These are phyloP conservation scores for Ceratocystis huliohia DNA, from an alignment of 2,329 filamentous ascomycete genomes.

Conservation along the genomic window DNA sequence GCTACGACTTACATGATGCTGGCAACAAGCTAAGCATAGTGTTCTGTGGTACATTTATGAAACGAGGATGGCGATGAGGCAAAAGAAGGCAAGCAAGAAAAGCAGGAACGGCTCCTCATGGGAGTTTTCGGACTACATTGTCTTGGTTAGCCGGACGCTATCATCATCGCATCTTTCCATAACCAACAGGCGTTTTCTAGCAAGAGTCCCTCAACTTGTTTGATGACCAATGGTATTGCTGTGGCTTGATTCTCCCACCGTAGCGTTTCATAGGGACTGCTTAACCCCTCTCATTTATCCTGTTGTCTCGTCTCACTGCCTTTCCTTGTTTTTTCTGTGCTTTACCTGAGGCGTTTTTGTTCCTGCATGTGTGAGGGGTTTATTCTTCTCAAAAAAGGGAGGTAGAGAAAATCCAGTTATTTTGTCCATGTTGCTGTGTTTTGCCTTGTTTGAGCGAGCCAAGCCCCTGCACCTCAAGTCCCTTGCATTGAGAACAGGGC, in stretches of 20 bases:
- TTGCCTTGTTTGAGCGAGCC: background rate
- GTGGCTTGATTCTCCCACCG: background rate
- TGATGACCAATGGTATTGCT: background rate
- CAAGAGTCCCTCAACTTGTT: background rate
- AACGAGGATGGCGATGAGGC: background rate
- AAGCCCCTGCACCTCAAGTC: background rate
- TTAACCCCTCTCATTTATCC: background rate
- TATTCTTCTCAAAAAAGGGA: background rate
- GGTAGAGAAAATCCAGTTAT: background rate
- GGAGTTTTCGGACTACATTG: background rate
- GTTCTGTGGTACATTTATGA: background rate
- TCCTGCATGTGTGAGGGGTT: conserved; percentile 9
- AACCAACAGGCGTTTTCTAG: background rate
- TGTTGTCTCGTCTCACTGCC: background rate
- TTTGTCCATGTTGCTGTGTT: background rate
- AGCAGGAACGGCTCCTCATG: background rate
- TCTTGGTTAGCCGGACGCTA: background rate
- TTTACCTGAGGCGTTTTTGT: background rate
- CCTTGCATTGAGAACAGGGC: background rate
- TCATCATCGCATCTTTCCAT: background rate
- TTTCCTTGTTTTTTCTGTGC: background rate
- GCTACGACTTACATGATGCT: background rate
- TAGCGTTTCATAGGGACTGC: background rate
- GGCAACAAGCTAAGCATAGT: background rate
- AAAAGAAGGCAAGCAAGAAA: background rate